Conservation (phyloP, 306 rosid species). For the Arachis hypogaea region DNA sequence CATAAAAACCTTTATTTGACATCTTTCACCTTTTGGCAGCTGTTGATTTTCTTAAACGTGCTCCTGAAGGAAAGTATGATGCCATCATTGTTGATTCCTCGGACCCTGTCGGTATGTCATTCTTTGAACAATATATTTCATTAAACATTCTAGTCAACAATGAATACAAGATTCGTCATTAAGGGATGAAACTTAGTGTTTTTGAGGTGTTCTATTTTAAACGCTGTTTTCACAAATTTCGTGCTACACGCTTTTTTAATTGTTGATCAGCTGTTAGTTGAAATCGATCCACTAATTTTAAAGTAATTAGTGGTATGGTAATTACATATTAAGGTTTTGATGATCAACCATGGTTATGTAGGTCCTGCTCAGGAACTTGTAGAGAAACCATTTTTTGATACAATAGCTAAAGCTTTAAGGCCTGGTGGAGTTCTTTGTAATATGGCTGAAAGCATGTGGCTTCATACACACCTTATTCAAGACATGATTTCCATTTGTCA, state of each 20-base stretch:
- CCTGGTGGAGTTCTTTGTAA: slow-evolving; percentile 97
- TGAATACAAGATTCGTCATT: slow-evolving; percentile 7
- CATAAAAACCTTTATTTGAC: slow-evolving; percentile 21
- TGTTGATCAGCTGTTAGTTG: slow-evolving; percentile 5
- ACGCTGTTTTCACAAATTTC: background rate
- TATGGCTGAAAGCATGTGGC: slow-evolving; percentile 99
- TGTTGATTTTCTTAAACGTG: slow-evolving; percentile 66
- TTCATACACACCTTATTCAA: slow-evolving; percentile 93
- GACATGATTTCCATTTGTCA: slow-evolving; percentile 76
- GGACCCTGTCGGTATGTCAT: slow-evolving; percentile 87
- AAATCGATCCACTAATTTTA: background rate
- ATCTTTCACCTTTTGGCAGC: slow-evolving; percentile 55
- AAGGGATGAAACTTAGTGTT: slow-evolving; percentile 19
- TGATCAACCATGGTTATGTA: slow-evolving; percentile 24
- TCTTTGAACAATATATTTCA: slow-evolving; percentile 3
- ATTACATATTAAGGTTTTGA: background rate
- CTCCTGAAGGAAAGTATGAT: slow-evolving; percentile 81
- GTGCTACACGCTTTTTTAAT: background rate
- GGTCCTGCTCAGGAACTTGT: slow-evolving; percentile 99
- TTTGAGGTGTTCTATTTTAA: slow-evolving; percentile 5
- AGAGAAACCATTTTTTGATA: slow-evolving; percentile 94
- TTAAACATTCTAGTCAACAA: slow-evolving; percentile 1
- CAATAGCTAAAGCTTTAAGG: slow-evolving; percentile 85
- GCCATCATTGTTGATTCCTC: slow-evolving; percentile 97
- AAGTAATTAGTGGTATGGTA: background rate